phyloP scores from a whole-genome alignment of 2,329 filamentous ascomycete genomes.

The Cytospora chrysosperma region DNA sequence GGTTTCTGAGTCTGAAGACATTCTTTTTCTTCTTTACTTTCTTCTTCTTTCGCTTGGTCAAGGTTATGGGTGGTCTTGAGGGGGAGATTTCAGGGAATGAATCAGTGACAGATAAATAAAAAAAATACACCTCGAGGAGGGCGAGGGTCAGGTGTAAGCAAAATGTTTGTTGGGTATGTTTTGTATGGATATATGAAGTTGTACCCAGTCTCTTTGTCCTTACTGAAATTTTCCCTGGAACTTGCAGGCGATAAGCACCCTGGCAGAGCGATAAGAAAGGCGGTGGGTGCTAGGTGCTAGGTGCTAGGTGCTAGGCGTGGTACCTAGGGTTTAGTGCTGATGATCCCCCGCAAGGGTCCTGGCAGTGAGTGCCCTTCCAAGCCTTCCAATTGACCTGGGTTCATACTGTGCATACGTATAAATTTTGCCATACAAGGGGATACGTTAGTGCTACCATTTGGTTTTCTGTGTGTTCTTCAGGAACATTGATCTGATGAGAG shows the following conservation, averaged over 20 bases:
- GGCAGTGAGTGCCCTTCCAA: background rate
- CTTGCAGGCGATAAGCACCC: background rate
- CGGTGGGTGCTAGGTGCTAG: background rate
- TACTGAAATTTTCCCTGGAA: background rate
- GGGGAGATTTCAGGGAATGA: background rate
- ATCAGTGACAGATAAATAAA: background rate
- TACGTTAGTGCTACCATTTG: background rate
- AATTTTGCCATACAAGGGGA: too few species aligned
- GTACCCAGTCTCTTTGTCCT: background rate
- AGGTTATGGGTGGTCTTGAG: background rate
- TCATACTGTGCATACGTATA: too few species aligned
- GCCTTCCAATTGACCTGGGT: background rate
- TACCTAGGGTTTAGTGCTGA: background rate
- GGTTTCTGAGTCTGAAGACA: conserved; percentile 13
- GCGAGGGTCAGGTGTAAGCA: background rate
- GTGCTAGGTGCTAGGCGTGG: background rate
- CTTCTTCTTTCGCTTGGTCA: background rate
- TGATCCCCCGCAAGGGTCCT: background rate
- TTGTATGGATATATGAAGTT: background rate
- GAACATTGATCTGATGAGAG: background rate
- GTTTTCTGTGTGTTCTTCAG: background rate
- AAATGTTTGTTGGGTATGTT: background rate
- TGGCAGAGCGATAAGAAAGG: background rate
- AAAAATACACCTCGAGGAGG: background rate
- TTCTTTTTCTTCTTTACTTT: background rate